Evolutionary conservation across 208 protist genomes (phyloP).

Genomic region (Leishmania tropica): DNA sequence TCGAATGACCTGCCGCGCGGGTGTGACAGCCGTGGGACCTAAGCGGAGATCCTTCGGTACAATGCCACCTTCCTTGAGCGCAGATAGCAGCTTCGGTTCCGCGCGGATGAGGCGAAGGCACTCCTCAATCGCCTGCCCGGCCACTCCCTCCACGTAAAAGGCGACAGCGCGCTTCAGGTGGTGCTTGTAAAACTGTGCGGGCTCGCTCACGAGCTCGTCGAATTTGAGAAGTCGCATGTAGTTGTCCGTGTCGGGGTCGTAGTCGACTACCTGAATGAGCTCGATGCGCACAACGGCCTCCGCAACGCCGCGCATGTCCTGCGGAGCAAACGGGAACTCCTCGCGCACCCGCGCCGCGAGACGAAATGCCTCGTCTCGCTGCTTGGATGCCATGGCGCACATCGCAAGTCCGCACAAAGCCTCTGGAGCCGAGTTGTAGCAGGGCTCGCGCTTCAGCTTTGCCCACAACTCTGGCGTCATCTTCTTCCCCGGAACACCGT

Average conservation of each 20-base stretch:
- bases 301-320: conserved; percentile 71
- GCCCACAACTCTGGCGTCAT: conserved; percentile 67
- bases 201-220: conserved; percentile 67
- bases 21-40: conserved; percentile 53
- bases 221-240: conserved; percentile 78
- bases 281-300: conserved; percentile 86
- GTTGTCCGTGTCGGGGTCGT: conserved; percentile 79
- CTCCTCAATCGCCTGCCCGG: conserved; percentile 74
- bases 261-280: conserved; percentile 64
- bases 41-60: conserved; percentile 57
- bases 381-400: conserved; percentile 60
- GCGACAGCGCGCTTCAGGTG: conserved; percentile 77
- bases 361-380: conserved; percentile 47
- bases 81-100: conserved; percentile 75
- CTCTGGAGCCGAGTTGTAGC: conserved; percentile 83
- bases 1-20: conserved; percentile 64
- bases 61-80: conserved; percentile 64
- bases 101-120: conserved; percentile 74
- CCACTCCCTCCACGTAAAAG: conserved; percentile 70
- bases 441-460: conserved; percentile 69
- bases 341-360: conserved; percentile 51
- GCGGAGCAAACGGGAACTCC: conserved; percentile 75
- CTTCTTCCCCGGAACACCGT: conserved; percentile 74
- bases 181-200: conserved; percentile 66
- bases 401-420: conserved; percentile 84